Evolutionary conservation across 129 eudicot species (phyloP), one percentile per base, ranked within the genome.

Genomic region (Tanacetum coccineum): DNA sequence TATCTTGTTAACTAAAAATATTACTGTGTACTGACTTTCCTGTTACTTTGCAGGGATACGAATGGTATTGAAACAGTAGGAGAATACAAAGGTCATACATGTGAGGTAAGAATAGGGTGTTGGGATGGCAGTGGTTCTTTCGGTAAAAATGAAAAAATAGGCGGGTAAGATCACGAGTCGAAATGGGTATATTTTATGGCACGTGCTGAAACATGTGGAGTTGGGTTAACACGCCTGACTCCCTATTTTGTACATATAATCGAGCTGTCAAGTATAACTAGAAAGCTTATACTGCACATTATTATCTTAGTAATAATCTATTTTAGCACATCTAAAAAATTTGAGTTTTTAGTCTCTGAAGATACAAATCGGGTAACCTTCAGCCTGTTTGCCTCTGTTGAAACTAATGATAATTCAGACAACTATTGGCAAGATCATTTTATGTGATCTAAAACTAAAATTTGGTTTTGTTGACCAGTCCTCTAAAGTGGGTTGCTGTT

Each of bases 31-130:
- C 66, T 61, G 63, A 73, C 71, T 14, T 47, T 39, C 52, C 17
- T 7, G 3, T 12, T 77, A 15, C 36, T 76, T 81, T 75, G 66
- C 89, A 89, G 98, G 79, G 75, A 95, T 72, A 74, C 78, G 2
- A 22, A 22, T 22, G 25, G 25, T 56, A 96, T 96, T 53, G 98
- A 93, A 81, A 81, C 82, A 71, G 74, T 93, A 75, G 96, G 88
- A 81, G 96, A 93, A 77, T 93, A 93, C 72, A 93, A 82, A 77
- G 98, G 98, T 44, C 98, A 93, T 75, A 81, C 82, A n/a, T 93
- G 96, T 77, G 88, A 93, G 98, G 98, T 92, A 58, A 67, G 85
- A 28, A 5, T 32, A 50, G 40, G 47, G 8, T 71, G 18, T 46
- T 57, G 28, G 68, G 18, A 57, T 57, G 22, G 53, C 4, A 52